Conservation (phyloP, 2,329 filamentous ascomycete genomes). For the Fusarium succisae region DNA sequence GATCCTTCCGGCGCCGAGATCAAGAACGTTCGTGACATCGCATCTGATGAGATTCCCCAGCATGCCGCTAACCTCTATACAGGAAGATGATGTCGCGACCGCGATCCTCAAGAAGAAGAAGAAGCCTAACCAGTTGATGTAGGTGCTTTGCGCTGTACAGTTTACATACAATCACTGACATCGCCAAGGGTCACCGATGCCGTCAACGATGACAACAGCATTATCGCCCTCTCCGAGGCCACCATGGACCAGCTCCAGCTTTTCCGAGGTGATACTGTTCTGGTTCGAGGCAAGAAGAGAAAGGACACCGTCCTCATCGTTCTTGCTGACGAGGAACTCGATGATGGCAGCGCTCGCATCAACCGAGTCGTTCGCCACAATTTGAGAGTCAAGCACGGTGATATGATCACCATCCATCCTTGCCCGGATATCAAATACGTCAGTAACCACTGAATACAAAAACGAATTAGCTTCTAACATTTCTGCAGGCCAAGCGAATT, state of each 20-base stretch:
- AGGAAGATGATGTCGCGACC: slow-evolving; percentile 92
- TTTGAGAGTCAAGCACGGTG: slow-evolving; percentile 96
- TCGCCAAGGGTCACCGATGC: slow-evolving; percentile 91
- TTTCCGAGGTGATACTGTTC: slow-evolving; percentile 97
- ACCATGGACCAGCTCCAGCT: slow-evolving; percentile 99
- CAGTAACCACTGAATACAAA: slow-evolving; percentile 53
- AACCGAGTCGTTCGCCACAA: slow-evolving; percentile 99
- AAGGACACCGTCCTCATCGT: slow-evolving; percentile 99
- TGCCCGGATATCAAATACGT: slow-evolving; percentile 99
- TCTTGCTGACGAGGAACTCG: slow-evolving; percentile 94
- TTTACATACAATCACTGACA: slow-evolving; percentile 34
- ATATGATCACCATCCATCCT: slow-evolving; percentile 95
- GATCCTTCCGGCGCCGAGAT: slow-evolving; percentile 89
- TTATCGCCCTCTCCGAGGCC: slow-evolving; percentile 97
- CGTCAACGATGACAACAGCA: slow-evolving; percentile 99
- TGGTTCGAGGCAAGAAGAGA: slow-evolving; percentile 99
- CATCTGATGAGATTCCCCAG: slow-evolving; percentile 15
- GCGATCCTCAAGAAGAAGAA: slow-evolving; percentile 99
- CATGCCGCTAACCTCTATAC: slow-evolving; percentile 48
- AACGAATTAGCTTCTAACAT: slow-evolving; percentile 9
- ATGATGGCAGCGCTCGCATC: slow-evolving; percentile 96
- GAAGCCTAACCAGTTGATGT: slow-evolving; percentile 99
- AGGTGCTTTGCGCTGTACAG: slow-evolving; percentile 51
- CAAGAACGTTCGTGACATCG: slow-evolving; percentile 73
- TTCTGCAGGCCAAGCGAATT: slow-evolving; percentile 89